phyloP scores from a whole-genome alignment of 331 rosid genomes.

The Malus hybrid region DNA sequence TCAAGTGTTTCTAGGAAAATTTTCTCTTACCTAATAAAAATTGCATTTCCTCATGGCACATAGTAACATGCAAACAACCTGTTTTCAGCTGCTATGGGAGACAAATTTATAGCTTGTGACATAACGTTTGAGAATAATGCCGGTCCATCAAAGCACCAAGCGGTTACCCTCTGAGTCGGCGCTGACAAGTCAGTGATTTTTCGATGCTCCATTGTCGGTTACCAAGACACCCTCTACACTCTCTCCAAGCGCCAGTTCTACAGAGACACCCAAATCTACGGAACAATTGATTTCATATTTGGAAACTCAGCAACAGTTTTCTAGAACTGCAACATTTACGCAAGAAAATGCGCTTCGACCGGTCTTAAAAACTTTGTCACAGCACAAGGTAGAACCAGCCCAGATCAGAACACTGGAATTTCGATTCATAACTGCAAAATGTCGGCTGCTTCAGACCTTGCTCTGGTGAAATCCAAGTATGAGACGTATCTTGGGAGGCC shows the following conservation, averaged over 20 bases:
- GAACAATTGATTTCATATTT: conserved; percentile 31
- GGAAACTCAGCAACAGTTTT: conserved; percentile 28
- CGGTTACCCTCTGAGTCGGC: conserved; percentile 33
- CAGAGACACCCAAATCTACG: conserved; percentile 28
- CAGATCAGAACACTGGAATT: conserved; percentile 29
- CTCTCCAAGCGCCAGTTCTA: conserved; percentile 39
- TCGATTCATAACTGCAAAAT: conserved; percentile 29
- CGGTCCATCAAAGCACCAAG: conserved; percentile 26
- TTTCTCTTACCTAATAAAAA: no score
- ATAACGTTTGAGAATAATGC: conserved; percentile 24
- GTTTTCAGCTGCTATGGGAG: conserved; percentile 30
- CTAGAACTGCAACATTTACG: conserved; percentile 23
- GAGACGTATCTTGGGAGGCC: conserved; percentile 30
- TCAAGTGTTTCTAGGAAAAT: conserved; percentile 2
- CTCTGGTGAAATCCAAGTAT: not conserved
- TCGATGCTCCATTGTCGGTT: conserved; percentile 18
- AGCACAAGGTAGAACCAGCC: conserved; percentile 27
- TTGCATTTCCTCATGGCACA: no score
- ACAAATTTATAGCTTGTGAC: conserved; percentile 37
- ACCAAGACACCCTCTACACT: conserved; percentile 36
- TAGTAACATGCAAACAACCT: not conserved
- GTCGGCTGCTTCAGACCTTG: conserved; percentile 9
- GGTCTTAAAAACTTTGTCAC: conserved; percentile 11
- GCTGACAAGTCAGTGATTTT: conserved; percentile 29
- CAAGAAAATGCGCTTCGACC: not conserved